Conservation (phyloP, 352 stramenopile genomes). For the Pythium insidiosum region DNA sequence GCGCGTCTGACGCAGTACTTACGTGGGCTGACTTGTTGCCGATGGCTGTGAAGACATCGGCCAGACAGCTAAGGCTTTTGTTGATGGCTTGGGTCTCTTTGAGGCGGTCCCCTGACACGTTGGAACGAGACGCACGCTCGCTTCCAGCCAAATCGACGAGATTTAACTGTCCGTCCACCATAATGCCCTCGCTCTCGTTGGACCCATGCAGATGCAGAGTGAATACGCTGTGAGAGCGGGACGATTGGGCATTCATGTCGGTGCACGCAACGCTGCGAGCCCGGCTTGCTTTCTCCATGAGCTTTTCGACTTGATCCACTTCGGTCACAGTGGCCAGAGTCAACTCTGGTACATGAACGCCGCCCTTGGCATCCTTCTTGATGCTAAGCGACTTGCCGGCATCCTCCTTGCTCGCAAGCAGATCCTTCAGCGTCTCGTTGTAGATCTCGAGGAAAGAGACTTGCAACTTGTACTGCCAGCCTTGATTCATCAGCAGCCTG, state of each 20-base stretch:
- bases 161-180: conserved; percentile 64
- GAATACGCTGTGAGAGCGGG: conserved; percentile 76
- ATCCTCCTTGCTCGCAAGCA: conserved; percentile 83
- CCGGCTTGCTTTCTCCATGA: conserved; percentile 73
- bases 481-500: conserved; percentile 47
- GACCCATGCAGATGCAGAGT: conserved; percentile 66
- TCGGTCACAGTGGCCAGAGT: conserved; percentile 42
- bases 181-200: conserved; percentile 72
- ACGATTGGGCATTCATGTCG: conserved; percentile 91
- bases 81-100: conserved; percentile 98
- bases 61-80: conserved; percentile 97
- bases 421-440: conserved; percentile 97
- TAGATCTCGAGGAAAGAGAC: conserved; percentile 99
- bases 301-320: conserved; percentile 52
- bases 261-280: conserved; percentile 80
- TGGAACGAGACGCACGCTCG: conserved; percentile 75
- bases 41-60: conserved; percentile 98
- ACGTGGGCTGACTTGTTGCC: conserved; percentile 93
- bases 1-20: no score
- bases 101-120: conserved; percentile 86
- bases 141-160: conserved; percentile 78
- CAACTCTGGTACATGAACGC: conserved; percentile 55
- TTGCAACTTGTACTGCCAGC: conserved; percentile 94
- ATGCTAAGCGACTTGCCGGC: conserved; percentile 47
- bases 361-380: conserved; percentile 64